These are phyloP conservation scores for Ustilago shanxiensis DNA, from an alignment of 1,284 basidiomycete species.

Conservation along the genomic window DNA sequence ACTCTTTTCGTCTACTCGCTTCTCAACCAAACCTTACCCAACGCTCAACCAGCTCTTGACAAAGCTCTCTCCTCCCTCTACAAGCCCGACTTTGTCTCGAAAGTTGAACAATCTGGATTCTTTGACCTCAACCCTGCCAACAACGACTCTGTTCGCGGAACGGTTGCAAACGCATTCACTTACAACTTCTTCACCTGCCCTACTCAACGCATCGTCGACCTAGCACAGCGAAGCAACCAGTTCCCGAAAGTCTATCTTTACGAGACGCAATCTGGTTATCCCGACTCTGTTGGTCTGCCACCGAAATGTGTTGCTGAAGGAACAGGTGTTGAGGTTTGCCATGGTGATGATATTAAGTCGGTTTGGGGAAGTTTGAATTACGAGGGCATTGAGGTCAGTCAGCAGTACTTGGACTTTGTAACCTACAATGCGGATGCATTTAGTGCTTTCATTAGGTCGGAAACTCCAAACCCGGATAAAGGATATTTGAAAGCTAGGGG, in stretches of 20 bases:
- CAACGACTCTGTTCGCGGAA: conserved; percentile 33
- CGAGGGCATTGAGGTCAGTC: conserved; percentile 14
- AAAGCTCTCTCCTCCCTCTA: conserved; percentile 20
- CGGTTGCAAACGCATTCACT: conserved; percentile 28
- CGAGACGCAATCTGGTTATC: conserved; percentile 35
- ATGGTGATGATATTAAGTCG: conserved; percentile 29
- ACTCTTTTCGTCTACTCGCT: conserved; percentile 34
- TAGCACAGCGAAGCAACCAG: conserved; percentile 14
- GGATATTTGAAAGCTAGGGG: conserved; percentile 32
- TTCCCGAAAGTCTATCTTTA: conserved; percentile 44
- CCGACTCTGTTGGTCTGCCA: conserved; percentile 15
- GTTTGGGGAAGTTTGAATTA: conserved; percentile 35
- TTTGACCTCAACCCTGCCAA: conserved; percentile 33
- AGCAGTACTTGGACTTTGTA: conserved; percentile 39
- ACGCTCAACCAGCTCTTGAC: conserved; percentile 21
- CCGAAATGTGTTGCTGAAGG: conserved; percentile 24
- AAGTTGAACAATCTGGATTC: conserved; percentile 21
- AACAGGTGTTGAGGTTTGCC: conserved; percentile 31
- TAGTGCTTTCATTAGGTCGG: conserved; percentile 30
- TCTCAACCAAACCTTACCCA: conserved; percentile 24
- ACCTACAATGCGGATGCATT: conserved; percentile 34
- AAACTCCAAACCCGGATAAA: conserved; percentile 20
- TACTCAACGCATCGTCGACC: conserved; percentile 31
- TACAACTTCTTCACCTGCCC: conserved; percentile 53
- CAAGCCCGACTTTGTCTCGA: conserved; percentile 8